Base-by-base conservation (phyloP, 495 filamentous ascomycete species). In the Aspergillus ostianus region DNA sequence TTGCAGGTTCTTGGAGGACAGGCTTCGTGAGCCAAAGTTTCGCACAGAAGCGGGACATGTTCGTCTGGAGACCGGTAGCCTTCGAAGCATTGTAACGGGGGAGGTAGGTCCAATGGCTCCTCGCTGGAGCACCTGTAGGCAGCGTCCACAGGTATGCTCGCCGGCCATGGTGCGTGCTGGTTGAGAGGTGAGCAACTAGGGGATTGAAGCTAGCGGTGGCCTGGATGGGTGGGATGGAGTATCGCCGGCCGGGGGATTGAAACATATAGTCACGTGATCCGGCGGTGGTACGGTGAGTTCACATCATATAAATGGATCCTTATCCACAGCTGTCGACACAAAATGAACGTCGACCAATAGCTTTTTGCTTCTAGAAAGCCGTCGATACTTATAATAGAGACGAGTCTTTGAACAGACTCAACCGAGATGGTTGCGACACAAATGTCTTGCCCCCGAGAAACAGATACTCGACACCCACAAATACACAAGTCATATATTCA, bases 71-170 rank as follows among this genome's bases (percentile, higher is more conserved):
- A 65, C 64, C 49, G 59, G 56, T 12, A 70, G 59, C 46, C 58
- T 61, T 46, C 65, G 67, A 10, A 70, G 55, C 36, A 67, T 67
- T 65, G 63, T 52, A 44, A 57, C 49, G 17, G 62, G 45, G 19
- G 56, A 52, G 10, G 70, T 54, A 18, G 61, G 52, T 53, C 64
- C 57, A 56, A 65, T 41, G 13, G 36, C 61, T 46, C 73, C 62
- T 49, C 69, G 67, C 6, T 67, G 69, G 36, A 80, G 66, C 29
- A 64, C 73, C 61, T 76, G 73, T 32, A 78, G 61, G 60, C 77
- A 80, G 57, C 73, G 75, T 27, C 69, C 67, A 67, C 77, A 80
- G 45, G 77, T 77, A 58, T 75, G 74, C 49, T 74, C 71, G 47
- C 67, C 70, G 57, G 72, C 66, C 77, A 80, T 80, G 63, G 67